A percentile compares a stretch with the other conserved stretches of the same genome.
Conservation (phyloP, 345 rosid species). For the Syzygium aromaticum region DNA sequence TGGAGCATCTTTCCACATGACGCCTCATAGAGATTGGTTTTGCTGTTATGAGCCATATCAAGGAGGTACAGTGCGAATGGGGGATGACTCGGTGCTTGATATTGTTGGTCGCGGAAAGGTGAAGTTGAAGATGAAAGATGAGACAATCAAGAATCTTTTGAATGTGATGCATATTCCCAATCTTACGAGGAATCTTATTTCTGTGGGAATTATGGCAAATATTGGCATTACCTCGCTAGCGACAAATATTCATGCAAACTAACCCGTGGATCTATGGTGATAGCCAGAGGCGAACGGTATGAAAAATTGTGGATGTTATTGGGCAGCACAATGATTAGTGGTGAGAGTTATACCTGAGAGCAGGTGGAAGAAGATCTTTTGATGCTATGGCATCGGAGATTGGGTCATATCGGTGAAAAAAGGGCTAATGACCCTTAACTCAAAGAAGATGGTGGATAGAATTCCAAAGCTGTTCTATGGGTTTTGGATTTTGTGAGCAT, state of each 20-base stretch:
- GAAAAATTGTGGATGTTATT: no score
- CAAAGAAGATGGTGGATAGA: background rate
- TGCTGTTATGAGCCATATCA: background rate
- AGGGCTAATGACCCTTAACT: background rate
- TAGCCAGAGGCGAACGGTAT: fast-evolving
- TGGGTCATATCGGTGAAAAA: background rate
- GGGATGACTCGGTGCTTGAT: background rate
- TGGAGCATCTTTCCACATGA: background rate
- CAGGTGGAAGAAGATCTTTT: background rate
- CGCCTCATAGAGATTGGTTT: background rate
- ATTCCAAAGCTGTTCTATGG: no score
- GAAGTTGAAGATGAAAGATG: background rate
- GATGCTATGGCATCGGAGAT: background rate
- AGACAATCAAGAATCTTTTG: background rate
- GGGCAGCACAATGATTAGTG: background rate
- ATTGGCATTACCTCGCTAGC: background rate
- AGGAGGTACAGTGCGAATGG: background rate
- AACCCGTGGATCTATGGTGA: background rate
- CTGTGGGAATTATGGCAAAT: background rate
- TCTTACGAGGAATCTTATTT: background rate
- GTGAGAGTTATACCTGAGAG: no score
- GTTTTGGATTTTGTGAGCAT: background rate
- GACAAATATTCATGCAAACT: background rate
- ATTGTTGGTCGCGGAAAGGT: background rate
- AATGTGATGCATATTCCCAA: background rate